Percentiles rank a stretch among this genome's conserved stretches.
Evolutionary conservation across 192 early-diverging fungal species (phyloP).

Genomic region (Thoreauomyces humboldtii): DNA sequence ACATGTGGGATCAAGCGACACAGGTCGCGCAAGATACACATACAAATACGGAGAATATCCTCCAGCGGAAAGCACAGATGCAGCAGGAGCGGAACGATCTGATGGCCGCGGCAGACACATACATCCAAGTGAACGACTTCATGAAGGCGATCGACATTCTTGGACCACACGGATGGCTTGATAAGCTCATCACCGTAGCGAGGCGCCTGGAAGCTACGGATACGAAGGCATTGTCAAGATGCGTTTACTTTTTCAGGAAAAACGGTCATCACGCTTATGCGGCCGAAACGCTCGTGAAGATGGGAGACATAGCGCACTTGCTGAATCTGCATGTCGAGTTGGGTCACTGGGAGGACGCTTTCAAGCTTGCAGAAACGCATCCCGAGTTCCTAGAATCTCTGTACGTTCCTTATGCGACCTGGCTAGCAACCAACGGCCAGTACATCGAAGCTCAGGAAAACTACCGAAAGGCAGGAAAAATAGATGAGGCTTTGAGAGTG

Average conservation of each 20-base stretch:
- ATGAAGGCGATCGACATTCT: constrained; percentile 55
- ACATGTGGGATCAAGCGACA: constrained; percentile 59
- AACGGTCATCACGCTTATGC: constrained; percentile 43
- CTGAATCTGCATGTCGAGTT: constrained; percentile 47
- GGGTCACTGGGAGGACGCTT: constrained; percentile 58
- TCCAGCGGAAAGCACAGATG: constrained; percentile 56
- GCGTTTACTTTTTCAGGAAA: constrained; percentile 51
- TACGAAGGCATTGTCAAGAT: constrained; percentile 41
- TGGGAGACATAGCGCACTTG: constrained; percentile 49
- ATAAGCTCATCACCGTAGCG: constrained; percentile 52
- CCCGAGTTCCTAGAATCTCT: constrained; percentile 44
- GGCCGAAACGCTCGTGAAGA: constrained; percentile 50
- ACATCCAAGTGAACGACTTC: constrained; percentile 57
- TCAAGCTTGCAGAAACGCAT: constrained; percentile 48
- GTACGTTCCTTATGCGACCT: constrained; percentile 56
- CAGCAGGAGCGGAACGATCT: constrained; percentile 55
- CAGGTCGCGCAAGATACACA: constrained; percentile 49
- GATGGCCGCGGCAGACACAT: constrained; percentile 56
- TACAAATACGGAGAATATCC: constrained; percentile 40
- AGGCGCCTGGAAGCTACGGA: constrained; percentile 41
- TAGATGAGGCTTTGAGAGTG: constrained; percentile 52
- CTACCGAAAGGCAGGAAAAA: constrained; percentile 53
- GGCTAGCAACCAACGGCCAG: constrained; percentile 51
- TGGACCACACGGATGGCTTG: constrained; percentile 47
- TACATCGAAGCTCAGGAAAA: constrained; percentile 56